Conservation (phyloP, 108 stramenopile genomes). For the Chaetoceros tenuissimus region DNA sequence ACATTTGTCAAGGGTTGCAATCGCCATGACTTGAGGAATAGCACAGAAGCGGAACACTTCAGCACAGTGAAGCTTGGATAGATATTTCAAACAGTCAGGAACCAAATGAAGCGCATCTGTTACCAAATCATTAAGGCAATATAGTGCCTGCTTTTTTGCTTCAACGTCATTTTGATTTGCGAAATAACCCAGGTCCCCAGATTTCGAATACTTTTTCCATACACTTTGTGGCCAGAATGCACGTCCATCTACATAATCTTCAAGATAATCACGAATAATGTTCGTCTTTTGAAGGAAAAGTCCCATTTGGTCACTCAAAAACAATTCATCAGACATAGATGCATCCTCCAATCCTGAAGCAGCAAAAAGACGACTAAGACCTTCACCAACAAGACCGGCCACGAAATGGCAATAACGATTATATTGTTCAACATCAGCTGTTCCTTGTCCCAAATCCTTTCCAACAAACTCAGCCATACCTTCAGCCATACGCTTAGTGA, state of each 20-base stretch:
- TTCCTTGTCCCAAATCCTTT: conserved; percentile 97
- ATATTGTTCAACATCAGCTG: conserved; percentile 79
- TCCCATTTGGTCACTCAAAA: conserved; percentile 95
- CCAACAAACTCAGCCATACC: conserved; percentile 98
- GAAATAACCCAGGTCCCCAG: conserved; percentile 82
- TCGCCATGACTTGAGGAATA: conserved; percentile 99
- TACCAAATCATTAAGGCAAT: conserved; percentile 92
- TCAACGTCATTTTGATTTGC: conserved; percentile 47
- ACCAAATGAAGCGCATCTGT: conserved; percentile 94
- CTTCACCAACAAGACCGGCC: conserved; percentile 97
- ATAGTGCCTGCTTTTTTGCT: conserved; percentile 36
- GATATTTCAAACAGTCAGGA: conserved; percentile 91
- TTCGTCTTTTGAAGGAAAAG: conserved; percentile 99
- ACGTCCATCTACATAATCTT: conserved; percentile 98
- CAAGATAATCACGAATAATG: conserved; percentile 99
- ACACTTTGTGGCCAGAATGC: conserved; percentile 97
- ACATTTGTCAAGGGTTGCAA: conserved; percentile 94
- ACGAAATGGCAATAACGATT: conserved; percentile 98
- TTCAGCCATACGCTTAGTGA: conserved; percentile 93
- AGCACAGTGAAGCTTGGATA: conserved; percentile 68
- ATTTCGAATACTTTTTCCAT: conserved; percentile 82
- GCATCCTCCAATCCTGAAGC: conserved; percentile 67
- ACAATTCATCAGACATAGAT: conserved; percentile 48
- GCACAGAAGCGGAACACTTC: conserved; percentile 98
- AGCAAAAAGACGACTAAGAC: conserved; percentile 91